Evolutionary conservation across 78 protist species (phyloP).

Genomic region (Tieghemostelium lacteum): DNA sequence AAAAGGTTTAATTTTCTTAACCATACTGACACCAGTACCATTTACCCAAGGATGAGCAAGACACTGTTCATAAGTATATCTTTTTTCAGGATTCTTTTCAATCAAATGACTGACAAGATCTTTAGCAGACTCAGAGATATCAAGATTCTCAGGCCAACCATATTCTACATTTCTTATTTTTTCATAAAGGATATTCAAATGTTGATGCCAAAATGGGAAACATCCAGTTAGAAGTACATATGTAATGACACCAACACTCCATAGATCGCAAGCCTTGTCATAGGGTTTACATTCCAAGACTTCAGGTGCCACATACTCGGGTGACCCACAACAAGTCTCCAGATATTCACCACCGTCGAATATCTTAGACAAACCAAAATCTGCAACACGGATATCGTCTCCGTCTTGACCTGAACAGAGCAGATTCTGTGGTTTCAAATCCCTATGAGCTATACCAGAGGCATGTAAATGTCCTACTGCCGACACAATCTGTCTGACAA

Average conservation of each 20-base stretch:
- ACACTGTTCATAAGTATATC: conserved; percentile 75
- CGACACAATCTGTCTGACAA: conserved; percentile 83
- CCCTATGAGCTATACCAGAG: conserved; percentile 92
- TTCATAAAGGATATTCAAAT: conserved; percentile 70
- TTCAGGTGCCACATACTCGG: conserved; percentile 88
- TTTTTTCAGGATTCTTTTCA: conserved; percentile 65
- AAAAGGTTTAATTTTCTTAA: conserved; percentile 45
- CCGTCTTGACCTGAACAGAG: conserved; percentile 72
- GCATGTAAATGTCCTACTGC: conserved; percentile 92
- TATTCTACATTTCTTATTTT: conserved; percentile 83
- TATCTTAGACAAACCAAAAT: conserved; percentile 91
- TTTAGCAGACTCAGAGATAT: conserved; percentile 79
- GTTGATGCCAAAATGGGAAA: conserved; percentile 78
- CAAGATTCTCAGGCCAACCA: conserved; percentile 80
- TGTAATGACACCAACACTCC: conserved; percentile 88
- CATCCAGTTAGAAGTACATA: conserved; percentile 80
- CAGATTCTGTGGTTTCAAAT: conserved; percentile 84
- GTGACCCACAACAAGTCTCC: conserved; percentile 93
- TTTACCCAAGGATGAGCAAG: conserved; percentile 78
- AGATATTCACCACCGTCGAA: conserved; percentile 82
- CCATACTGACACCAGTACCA: conserved; percentile 47
- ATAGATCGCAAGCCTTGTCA: conserved; percentile 83
- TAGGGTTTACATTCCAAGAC: conserved; percentile 82
- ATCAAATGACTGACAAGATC: conserved; percentile 69
- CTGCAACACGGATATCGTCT: conserved; percentile 88